Conservation (phyloP, 2,329 filamentous ascomycete genomes). For the Exophiala alcalophila region DNA sequence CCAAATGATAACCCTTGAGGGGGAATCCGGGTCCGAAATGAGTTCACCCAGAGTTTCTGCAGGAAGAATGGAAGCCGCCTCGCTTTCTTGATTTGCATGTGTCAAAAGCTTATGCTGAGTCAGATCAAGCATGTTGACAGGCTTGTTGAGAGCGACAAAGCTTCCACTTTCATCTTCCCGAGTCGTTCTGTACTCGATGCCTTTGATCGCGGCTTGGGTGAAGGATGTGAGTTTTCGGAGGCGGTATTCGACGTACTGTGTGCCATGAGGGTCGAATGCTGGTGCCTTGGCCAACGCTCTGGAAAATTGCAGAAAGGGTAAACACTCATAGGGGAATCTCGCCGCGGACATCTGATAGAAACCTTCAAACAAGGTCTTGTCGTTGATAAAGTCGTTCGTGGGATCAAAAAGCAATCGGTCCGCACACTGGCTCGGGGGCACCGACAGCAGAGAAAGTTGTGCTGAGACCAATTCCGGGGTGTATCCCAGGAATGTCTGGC, state of each 20-base stretch:
- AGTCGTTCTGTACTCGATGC: conserved; percentile 73
- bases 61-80: conserved; percentile 19
- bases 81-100: conserved; percentile 29
- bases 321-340: conserved; percentile 81
- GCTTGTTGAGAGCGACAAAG: conserved; percentile 62
- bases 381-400: conserved; percentile 54
- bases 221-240: conserved; percentile 69
- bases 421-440: conserved; percentile 29
- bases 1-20: conserved; percentile 67
- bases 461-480: conserved; percentile 67
- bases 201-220: conserved; percentile 70
- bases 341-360: conserved; percentile 67
- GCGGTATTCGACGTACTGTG: conserved; percentile 57
- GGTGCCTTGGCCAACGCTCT: conserved; percentile 58
- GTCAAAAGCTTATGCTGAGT: conserved; percentile 31
- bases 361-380: conserved; percentile 55
- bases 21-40: conserved; percentile 75
- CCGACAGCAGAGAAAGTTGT: conserved; percentile 62
- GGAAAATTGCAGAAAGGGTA: conserved; percentile 72
- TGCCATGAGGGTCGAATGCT: conserved; percentile 45
- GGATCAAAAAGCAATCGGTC: conserved; percentile 15
- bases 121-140: conserved; percentile 51
- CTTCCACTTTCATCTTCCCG: conserved; percentile 85
- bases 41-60: conserved; percentile 53
- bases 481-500: conserved; percentile 67